phyloP scores from a whole-genome alignment of 805 yeast genomes.

The Saccharomycopsis guyanensis region DNA sequence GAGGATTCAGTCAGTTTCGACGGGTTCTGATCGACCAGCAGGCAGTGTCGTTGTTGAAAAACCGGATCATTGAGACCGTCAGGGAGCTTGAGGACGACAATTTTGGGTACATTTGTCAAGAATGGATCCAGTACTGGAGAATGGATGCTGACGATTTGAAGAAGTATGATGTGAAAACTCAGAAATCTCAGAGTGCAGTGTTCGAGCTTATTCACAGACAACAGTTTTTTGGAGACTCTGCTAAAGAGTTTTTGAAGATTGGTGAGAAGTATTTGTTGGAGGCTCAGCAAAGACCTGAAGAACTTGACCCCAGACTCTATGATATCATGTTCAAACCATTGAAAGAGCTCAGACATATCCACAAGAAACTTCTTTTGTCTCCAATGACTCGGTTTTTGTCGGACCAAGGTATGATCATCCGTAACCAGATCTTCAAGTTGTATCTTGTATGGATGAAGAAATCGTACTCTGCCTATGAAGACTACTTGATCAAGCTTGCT shows the following conservation, averaged over 20 bases:
- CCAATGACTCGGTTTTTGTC: constrained; percentile 18
- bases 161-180: constrained; percentile 13
- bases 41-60: constrained; percentile 10
- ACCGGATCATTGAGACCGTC: constrained; percentile 9
- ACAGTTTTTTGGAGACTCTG: constrained; percentile 16
- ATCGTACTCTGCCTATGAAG: constrained; percentile 17
- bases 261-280: constrained; percentile 16
- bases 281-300: constrained; percentile 10
- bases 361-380: constrained; percentile 14
- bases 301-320: constrained; percentile 13
- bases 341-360: constrained; percentile 14
- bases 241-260: constrained; percentile 12
- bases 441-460: constrained; percentile 19
- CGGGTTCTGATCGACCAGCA: constrained; percentile 6
- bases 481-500: constrained; percentile 14
- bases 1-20: constrained; percentile 4
- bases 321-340: constrained; percentile 16
- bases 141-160: constrained; percentile 15
- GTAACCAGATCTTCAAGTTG: constrained; percentile 14
- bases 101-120: constrained; percentile 19
- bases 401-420: constrained; percentile 18
- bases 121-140: constrained; percentile 18
- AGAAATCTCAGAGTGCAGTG: constrained; percentile 14
- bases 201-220: constrained; percentile 20
- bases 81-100: constrained; percentile 17